A percentile compares a stretch with the other conserved stretches of the same genome.
phyloP scores from a whole-genome alignment of 2,329 filamentous ascomycete species.

The Cryphonectria carpinicola region DNA sequence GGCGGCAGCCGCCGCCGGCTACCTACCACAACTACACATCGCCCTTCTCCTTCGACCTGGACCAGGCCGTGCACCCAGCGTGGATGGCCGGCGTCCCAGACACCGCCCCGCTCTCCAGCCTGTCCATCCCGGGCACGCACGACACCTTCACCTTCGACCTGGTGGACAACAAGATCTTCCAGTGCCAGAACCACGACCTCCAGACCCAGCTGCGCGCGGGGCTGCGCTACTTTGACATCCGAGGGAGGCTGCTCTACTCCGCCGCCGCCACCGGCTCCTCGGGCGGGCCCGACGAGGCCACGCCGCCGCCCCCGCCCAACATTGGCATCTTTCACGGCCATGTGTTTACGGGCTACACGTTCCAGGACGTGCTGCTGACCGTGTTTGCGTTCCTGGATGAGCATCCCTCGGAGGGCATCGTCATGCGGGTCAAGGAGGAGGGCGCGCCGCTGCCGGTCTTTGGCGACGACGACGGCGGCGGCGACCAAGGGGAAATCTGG shows the following conservation, averaged over 20 bases:
- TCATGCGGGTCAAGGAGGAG: conserved; percentile 57
- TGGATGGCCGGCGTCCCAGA: conserved; percentile 53
- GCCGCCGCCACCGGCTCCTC: conserved; percentile 33
- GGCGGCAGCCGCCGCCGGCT: conserved; percentile 5
- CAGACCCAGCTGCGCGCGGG: conserved; percentile 49
- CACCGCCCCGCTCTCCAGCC: conserved; percentile 43
- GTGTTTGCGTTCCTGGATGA: conserved; percentile 50
- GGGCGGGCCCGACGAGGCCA: conserved; percentile 22
- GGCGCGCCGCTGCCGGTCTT: conserved; percentile 38
- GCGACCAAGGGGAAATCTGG: conserved; percentile 1
- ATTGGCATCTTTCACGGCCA: conserved; percentile 53
- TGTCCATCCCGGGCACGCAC: conserved; percentile 58
- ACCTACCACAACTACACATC: conserved; percentile 36
- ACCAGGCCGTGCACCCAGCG: conserved; percentile 37
- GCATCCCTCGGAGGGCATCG: conserved; percentile 50
- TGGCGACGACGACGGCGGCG: conserved; percentile 18
- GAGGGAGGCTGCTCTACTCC: conserved; percentile 47
- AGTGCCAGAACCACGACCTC: conserved; percentile 54
- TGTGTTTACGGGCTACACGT: conserved; percentile 50
- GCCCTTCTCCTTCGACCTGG: conserved; percentile 48
- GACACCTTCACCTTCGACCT: conserved; percentile 56
- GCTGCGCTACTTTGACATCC: conserved; percentile 55
- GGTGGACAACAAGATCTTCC: conserved; percentile 38
- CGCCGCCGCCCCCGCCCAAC: not conserved
- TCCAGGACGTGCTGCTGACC: conserved; percentile 47